These are phyloP conservation scores for Arxiozyma slooffiae DNA, from an alignment of 1,139 yeast species.

Conservation along the genomic window DNA sequence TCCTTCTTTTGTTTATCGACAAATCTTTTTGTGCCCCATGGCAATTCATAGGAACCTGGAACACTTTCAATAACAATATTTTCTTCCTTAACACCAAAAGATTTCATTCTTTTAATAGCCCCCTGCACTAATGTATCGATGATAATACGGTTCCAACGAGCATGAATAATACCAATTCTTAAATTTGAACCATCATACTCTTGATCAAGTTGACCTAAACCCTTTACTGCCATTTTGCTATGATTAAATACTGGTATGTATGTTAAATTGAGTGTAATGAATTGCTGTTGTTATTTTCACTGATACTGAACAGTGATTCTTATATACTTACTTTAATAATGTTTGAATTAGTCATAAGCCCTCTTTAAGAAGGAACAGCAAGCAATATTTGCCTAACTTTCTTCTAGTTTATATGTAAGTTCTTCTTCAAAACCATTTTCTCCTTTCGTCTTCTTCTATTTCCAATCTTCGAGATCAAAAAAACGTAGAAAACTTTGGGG, in stretches of 20 bases:
- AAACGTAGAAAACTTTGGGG: not conserved
- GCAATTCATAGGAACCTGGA: slow-evolving; percentile 92
- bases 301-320: not conserved
- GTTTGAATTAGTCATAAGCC: no score
- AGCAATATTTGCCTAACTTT: not conserved
- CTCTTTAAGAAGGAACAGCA: not conserved
- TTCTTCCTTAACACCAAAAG: slow-evolving; percentile 61
- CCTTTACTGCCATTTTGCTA: slow-evolving; percentile 60
- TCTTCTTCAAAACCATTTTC: not conserved
- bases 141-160: slow-evolving; percentile 82
- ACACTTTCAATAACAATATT: slow-evolving; percentile 75
- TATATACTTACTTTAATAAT: not conserved
- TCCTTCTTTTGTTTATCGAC: slow-evolving; percentile 38
- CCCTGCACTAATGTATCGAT: slow-evolving; percentile 77
- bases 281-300: not conserved
- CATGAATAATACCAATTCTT: slow-evolving; percentile 79
- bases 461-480: not conserved
- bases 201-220: slow-evolving; percentile 68
- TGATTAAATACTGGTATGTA: slow-evolving; percentile 5
- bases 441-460: not conserved
- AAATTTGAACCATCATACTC: slow-evolving; percentile 57
- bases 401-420: no score
- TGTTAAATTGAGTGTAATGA: not conserved
- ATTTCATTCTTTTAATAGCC: slow-evolving; percentile 49
- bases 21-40: slow-evolving; percentile 60